Conservation (phyloP, 768 basidiomycete genomes). For the Tricholomella constricta region DNA sequence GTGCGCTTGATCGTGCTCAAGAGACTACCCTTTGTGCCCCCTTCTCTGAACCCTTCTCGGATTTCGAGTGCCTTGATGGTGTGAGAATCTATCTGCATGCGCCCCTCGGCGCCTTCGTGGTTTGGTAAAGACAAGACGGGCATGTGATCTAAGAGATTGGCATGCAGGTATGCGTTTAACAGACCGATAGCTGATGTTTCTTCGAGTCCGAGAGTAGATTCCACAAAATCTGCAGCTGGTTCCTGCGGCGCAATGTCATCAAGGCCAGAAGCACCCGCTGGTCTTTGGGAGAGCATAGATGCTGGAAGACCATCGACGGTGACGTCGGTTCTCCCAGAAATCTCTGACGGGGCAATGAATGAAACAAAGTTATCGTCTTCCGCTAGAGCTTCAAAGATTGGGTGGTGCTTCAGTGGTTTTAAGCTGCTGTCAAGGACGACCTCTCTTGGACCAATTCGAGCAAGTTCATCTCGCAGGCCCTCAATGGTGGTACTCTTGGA, state of each 20-base stretch:
- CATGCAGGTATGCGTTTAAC: conserved; percentile 64
- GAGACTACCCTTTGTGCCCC: conserved; percentile 72
- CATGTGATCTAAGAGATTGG: conserved; percentile 78
- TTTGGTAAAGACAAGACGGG: conserved; percentile 60
- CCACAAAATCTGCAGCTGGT: neutral
- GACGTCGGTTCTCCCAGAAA: neutral
- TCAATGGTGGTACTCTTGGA: conserved; percentile 60
- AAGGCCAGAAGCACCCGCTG: neutral
- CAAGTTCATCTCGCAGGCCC: conserved; percentile 76
- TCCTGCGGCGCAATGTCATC: neutral
- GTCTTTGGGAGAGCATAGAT: neutral
- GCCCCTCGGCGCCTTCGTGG: conserved; percentile 51
- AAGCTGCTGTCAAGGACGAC: conserved; percentile 63
- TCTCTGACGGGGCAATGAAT: conserved; percentile 33
- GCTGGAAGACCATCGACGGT: neutral
- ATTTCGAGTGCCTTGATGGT: conserved; percentile 91
- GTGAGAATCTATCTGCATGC: conserved; percentile 91
- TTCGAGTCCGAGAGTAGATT: conserved; percentile 25
- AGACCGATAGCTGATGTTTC: conserved; percentile 63
- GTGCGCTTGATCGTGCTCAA: conserved; percentile 77
- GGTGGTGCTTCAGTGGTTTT: conserved; percentile 38
- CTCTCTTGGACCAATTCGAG: conserved; percentile 79
- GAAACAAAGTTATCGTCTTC: conserved; percentile 62
- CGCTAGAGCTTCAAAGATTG: conserved; percentile 47
- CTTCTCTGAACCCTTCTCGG: conserved; percentile 71